Evolutionary conservation across 2,329 filamentous ascomycete species (phyloP), one percentile per base, ranked within the genome.

Genomic region (Stemphylium lycopersici): DNA sequence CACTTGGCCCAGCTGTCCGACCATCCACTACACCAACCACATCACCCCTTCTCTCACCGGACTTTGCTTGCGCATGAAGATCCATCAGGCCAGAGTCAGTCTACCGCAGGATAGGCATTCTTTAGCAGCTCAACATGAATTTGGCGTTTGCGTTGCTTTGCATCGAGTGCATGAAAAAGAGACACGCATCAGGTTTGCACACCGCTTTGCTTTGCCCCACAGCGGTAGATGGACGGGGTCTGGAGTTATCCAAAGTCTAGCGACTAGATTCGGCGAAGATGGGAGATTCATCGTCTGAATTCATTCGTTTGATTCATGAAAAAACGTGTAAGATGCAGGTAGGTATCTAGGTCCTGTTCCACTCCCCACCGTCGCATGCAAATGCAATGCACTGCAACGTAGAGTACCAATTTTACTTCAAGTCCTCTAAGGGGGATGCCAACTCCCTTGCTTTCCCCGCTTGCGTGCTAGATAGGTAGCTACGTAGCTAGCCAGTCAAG

Each of bases 121-220:
- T 29, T 29, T 29, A 29, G 26, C 26, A 29, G 26, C 24, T 47
- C 44, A 47, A 38, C 44, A 47, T 34, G 33, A 47, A 20, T 47
- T 47, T 47, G 44, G 44, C 44, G 44, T 29, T 38, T 22, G 48
- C 48, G 44, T 43, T 41, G 33, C 34, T 37, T 46, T 32, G 41
- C 39, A 44, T 50, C 12, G 26, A 44, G 29, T 43, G 42, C 48
- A 43, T 43, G 26, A 43, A 51, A 31, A 39, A 39, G 18, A 41
- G 45, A 43, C 44, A 44, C 42, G 48, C 42, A 52, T 18, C n/a
- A 40, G 18, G n/a, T 20, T n/a, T 47, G 36, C 29, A 52, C 49
- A 52, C 49, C 49, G 49, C 49, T 52, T 37, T 41, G 37, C 16
- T 16, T 36, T 36, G 33, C 33, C 33, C 13, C 33, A 15, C 33